Conservation (phyloP, 495 filamentous ascomycete genomes). For the Talaromyces wortmannii region DNA sequence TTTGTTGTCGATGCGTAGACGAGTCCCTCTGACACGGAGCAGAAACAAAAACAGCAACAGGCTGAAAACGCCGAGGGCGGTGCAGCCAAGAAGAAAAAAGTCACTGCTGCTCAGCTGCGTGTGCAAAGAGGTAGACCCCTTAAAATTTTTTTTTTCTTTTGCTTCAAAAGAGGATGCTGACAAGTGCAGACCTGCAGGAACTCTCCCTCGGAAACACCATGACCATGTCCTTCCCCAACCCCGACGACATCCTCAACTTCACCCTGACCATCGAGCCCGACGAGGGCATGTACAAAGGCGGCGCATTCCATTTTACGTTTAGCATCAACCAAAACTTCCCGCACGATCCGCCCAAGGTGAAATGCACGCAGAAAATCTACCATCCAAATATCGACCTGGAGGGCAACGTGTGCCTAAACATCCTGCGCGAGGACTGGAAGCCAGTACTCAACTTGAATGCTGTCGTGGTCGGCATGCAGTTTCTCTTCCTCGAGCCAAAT, state of each 20-base stretch:
- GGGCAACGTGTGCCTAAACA: conserved; percentile 96
- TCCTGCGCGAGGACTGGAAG: conserved; percentile 97
- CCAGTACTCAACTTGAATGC: conserved; percentile 95
- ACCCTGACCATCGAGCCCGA: conserved; percentile 89
- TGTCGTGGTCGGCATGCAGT: conserved; percentile 93
- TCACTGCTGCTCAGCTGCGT: conserved; percentile 90
- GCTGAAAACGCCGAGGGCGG: conserved; percentile 80
- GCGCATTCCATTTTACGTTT: conserved; percentile 84
- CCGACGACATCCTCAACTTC: conserved; percentile 96
- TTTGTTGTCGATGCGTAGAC: conserved; percentile 1
- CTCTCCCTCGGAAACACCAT: conserved; percentile 85
- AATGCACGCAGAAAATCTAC: conserved; percentile 97
- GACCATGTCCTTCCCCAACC: conserved; percentile 88
- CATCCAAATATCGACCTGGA: conserved; percentile 93
- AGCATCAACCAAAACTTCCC: conserved; percentile 91
- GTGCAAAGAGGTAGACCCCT: conserved; percentile 78
- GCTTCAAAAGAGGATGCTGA: conserved; percentile 1
- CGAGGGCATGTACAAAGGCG: conserved; percentile 96
- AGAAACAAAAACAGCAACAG: conserved; percentile 91
- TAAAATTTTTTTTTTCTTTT: background rate
- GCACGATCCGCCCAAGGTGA: conserved; percentile 96
- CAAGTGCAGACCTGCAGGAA: conserved; percentile 75
- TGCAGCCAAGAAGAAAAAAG: conserved; percentile 84
- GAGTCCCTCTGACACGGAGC: background rate
- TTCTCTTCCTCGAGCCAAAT: conserved; percentile 96